These are phyloP conservation scores for Aspergillus homomorphus DNA, from an alignment of 495 filamentous ascomycete genomes.

Conservation along the genomic window DNA sequence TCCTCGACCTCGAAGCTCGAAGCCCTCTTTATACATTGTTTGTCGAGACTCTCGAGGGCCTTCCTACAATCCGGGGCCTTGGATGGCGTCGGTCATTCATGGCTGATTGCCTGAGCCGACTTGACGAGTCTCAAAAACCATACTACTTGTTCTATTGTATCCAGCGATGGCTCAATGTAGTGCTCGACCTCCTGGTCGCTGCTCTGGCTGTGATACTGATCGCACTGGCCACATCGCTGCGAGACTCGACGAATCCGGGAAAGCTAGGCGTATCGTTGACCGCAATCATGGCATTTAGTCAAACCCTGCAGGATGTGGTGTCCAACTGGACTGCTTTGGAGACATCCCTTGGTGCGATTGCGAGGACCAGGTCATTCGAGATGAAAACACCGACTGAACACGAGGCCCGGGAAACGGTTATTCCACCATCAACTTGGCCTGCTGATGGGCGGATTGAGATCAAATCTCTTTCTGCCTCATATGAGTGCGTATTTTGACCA, in stretches of 20 bases:
- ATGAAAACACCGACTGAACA: not conserved
- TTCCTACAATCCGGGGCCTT: not conserved
- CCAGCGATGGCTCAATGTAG: conserved; percentile 6
- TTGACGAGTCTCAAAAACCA: not conserved
- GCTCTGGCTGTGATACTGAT: conserved; percentile 3
- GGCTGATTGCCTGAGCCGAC: not conserved
- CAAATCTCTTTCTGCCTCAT: not conserved
- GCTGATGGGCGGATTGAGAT: not conserved
- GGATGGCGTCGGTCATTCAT: not conserved
- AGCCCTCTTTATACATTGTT: not conserved
- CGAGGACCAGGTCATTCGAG: not conserved
- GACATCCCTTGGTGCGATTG: conserved; percentile 2
- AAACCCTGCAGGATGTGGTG: not conserved
- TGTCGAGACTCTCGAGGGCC: not conserved
- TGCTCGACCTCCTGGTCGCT: not conserved
- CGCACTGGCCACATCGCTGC: not conserved
- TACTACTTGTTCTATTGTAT: conserved; percentile 7
- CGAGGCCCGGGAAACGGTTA: not conserved
- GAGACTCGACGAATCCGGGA: not conserved
- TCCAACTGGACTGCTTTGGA: conserved; percentile 1
- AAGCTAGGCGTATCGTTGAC: not conserved
- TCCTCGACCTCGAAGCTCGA: not conserved
- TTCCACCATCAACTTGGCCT: not conserved
- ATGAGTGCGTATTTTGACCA: not conserved
- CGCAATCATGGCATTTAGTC: not conserved